Base-by-base conservation (phyloP, 208 protist species). In the Wallacemonas sp. region DNA sequence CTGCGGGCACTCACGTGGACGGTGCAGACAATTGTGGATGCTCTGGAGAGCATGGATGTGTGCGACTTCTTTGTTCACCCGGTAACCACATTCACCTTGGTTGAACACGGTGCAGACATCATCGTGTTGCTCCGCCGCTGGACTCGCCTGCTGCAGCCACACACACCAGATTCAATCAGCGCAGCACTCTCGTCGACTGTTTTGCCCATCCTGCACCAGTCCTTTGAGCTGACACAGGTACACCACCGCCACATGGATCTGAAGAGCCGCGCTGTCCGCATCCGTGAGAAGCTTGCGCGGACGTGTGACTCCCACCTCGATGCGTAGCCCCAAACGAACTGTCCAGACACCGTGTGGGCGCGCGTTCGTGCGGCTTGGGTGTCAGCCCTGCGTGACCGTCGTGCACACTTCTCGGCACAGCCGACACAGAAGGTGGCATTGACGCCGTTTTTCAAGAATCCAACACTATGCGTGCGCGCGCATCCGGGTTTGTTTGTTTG, bases 11-110 rank as follows among this genome's bases (percentile, higher is more conserved):
- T 33, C 22, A 58, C 60, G 27, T 76, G 45, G 61, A 88, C 69
- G 50, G 60, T 78, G 65, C 65, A 61, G 66, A 66, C 62, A 6
- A 72, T 87, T n/a, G 78, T 85, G 24, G 60, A 70, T 19, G 78
- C 75, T 2, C 67, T 93, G 22, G 59, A 61, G 46, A 57, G 64
- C 57, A 63, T 73, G 10, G 77, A 81, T 27, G 68, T 54, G 41
- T 87, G 76, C 48, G 60, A 69, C 12, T 72, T 78, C 19, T 63
- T 66, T 52, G 61, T 79, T 39, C 85, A 92, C 59, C 82, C 85
- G 1, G 21, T 38, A n/a, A 77, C 71, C 5, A 79, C 76, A 9
- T 69, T 85, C 33, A 70, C 70, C 3, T 27, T 90, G 5, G 76
- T 89, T 36, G 78, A 87, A 45, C 73, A 83, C 52, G 79, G 70